phyloP scores from a whole-genome alignment of 2,329 filamentous ascomycete species.

The Fusarium sp. region DNA sequence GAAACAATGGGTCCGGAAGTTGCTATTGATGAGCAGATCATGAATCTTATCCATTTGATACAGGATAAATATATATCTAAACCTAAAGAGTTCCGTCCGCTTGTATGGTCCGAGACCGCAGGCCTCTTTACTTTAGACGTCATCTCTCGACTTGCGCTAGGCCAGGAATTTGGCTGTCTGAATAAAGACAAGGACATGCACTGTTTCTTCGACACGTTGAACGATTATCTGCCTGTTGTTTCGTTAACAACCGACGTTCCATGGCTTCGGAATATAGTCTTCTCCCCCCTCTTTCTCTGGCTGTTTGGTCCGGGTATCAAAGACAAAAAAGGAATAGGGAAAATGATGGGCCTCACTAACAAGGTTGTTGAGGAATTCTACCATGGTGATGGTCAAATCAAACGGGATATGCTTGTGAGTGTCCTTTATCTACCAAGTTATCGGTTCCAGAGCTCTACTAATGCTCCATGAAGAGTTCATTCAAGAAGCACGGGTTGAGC shows the following conservation, averaged over 20 bases:
- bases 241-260: neutral
- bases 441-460: accelerated
- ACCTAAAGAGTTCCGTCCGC: neutral
- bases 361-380: neutral
- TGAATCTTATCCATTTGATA: neutral
- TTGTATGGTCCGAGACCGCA: neutral
- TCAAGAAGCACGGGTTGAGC: neutral
- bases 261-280: neutral
- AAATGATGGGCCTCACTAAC: neutral
- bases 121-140: neutral
- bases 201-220: neutral
- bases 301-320: neutral
- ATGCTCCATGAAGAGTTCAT: neutral
- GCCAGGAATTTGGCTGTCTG: neutral
- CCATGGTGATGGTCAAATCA: neutral
- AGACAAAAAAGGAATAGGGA: neutral
- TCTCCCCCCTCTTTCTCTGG: neutral
- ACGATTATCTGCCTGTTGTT: neutral
- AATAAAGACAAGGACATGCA: neutral
- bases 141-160: neutral
- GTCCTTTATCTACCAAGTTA: accelerated
- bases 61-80: neutral
- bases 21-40: neutral
- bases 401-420: neutral
- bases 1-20: neutral